Evolutionary conservation across 257 asterid genomes (phyloP), one percentile per base, ranked within the genome.

Genomic region (Solanum ossicruentum): DNA sequence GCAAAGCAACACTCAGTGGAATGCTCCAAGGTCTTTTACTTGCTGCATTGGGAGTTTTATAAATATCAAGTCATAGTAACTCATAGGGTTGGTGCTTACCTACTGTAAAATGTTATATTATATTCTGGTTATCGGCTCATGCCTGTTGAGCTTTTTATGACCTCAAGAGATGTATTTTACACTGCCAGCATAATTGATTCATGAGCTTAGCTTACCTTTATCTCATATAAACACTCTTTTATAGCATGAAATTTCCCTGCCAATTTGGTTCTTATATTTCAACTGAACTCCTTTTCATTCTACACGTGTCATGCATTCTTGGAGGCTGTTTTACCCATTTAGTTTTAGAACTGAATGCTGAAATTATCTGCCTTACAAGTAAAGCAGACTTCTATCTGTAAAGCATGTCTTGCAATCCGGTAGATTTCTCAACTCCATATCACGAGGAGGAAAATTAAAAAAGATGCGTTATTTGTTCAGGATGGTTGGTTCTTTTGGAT

Each of bases 401-500:
- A 51, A 52, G 65, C 49, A 26, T 78, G 49, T 52, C 10, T 73
- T 52, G 47, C 83, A 10, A 78, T 78, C 83, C 16, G 5, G 49
- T 52, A 54, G 63, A 52, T 78, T 47, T 78, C 65, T 23, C 65
- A 26, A 78, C 65, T 78, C 65, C 83, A 78, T 26, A 78, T 52
- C 28, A 78, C 10, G 65, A 26, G 65, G 63, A 51, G 47, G 63
- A 52, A 51, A 77, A 28, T 52, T 78, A 10, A 78, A 78, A 78
- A 78, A 26, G 49, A 78, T 28, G 83, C 17, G 13, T 26, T 78
- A 39, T 84, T 70, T 49, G 52, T 88, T 87, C 91, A 96, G 99
- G 97, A 87, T 93, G 89, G 85, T 95, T 84, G 94, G 97, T 80
- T 93, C 89, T 85, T 89, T 96, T 90, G 99, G 98, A 80, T 86